Evolutionary conservation across 148 eudicot species (phyloP).

Genomic region (Gaultheria prostrata): DNA sequence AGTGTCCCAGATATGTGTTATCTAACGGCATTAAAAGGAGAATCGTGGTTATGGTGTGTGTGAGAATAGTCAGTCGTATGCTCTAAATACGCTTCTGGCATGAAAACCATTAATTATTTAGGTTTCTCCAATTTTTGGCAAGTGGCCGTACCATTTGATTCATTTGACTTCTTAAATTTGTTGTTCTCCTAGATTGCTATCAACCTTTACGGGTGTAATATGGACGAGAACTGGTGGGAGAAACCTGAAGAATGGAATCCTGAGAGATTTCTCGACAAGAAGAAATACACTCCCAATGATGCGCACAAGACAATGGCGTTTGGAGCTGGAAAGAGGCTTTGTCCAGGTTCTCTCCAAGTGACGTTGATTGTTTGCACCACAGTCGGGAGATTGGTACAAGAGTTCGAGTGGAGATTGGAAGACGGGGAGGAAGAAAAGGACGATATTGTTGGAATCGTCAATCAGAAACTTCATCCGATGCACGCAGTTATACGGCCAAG

Average conservation of each 20-base stretch:
- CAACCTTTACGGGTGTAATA: constrained; percentile 77
- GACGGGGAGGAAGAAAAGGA: constrained; percentile 68
- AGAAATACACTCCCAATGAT: constrained; percentile 44
- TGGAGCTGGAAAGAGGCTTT: constrained; percentile 83
- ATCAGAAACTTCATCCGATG: constrained; percentile 69
- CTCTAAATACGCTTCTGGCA: no score
- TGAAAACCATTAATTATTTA: no score
- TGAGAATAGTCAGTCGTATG: no score
- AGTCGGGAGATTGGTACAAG: constrained; percentile 74
- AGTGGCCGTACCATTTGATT: neutral
- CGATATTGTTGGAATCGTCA: constrained; percentile 64
- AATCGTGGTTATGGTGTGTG: no score
- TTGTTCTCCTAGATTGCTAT: constrained; percentile 51
- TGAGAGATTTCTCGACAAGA: constrained; percentile 58
- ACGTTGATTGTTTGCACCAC: constrained; percentile 54
- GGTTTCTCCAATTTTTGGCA: neutral
- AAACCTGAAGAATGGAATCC: constrained; percentile 75
- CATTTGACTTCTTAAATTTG: neutral
- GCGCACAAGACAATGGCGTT: constrained; percentile 82
- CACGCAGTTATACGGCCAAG: constrained; percentile 48
- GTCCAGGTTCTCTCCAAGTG: constrained; percentile 83
- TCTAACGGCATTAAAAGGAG: no score
- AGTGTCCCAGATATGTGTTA: no score
- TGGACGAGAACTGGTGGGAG: constrained; percentile 74
- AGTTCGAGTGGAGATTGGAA: constrained; percentile 64